phyloP scores from a whole-genome alignment of 1,139 yeast species.

The Saccharomyces hybrid region DNA sequence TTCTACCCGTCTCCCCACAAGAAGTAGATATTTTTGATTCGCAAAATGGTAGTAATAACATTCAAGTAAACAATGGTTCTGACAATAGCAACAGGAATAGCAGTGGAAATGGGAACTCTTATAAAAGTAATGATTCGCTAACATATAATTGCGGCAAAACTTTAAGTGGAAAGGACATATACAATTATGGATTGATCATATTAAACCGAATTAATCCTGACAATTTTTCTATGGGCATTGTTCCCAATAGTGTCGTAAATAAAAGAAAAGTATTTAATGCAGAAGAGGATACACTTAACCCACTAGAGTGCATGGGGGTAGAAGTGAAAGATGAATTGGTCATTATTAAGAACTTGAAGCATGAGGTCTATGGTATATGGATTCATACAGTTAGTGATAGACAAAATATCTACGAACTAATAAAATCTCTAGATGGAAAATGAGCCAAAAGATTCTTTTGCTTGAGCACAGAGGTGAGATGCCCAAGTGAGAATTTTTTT shows the following conservation, averaged over 20 bases:
- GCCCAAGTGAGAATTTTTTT: not conserved
- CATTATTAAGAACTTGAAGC: constrained; percentile 66
- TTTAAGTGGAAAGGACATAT: constrained; percentile 37
- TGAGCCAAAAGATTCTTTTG: constrained; percentile 31
- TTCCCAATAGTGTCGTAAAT: constrained; percentile 47
- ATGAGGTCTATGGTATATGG: constrained; percentile 86
- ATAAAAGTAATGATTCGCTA: constrained; percentile 24
- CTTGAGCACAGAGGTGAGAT: constrained; percentile 10
- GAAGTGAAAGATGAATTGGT: constrained; percentile 74
- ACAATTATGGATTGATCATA: constrained; percentile 71
- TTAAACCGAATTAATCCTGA: constrained; percentile 68
- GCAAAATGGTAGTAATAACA: constrained; percentile 14
- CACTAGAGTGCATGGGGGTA: constrained; percentile 55
- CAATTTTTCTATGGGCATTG: constrained; percentile 72
- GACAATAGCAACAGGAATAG: constrained; percentile 3
- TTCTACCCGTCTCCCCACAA: constrained; percentile 12
- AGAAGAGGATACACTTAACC: constrained; percentile 34
- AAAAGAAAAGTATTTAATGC: constrained; percentile 38
- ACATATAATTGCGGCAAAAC: constrained; percentile 12
- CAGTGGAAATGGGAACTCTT: constrained; percentile 2
- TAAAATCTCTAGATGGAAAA: constrained; percentile 41
- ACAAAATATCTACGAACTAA: constrained; percentile 47
- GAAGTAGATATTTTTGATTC: constrained; percentile 9
- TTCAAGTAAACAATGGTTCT: constrained; percentile 22
- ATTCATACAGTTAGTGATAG: constrained; percentile 72